Percentiles rank a stretch among this genome's conserved stretches.
Conservation (phyloP, 306 rosid genomes). For the Pyrus pyrifolia region DNA sequence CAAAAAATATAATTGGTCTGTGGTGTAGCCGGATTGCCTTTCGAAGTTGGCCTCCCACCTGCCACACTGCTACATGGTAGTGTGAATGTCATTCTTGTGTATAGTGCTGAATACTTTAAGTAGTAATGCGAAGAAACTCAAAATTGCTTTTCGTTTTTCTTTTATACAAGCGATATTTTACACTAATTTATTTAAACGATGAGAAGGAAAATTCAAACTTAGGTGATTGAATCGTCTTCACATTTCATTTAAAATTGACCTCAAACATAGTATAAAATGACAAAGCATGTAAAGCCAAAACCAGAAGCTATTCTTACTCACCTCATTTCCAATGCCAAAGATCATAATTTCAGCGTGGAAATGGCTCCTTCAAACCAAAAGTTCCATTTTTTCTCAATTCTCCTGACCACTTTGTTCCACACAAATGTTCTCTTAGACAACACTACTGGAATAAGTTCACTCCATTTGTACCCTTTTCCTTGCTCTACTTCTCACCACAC, state of each 20-base stretch:
- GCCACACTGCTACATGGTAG: not conserved
- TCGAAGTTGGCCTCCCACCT: not conserved
- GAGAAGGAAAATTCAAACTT: no score
- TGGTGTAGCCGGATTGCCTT: not conserved
- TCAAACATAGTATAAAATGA: not conserved
- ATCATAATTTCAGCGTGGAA: not conserved
- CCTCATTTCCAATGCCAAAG: not conserved
- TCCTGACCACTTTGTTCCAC: not conserved
- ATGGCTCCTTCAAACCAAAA: not conserved
- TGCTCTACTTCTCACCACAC: conserved; percentile 1
- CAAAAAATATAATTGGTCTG: not conserved
- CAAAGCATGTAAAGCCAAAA: conserved; percentile 2
- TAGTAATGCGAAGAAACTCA: no score
- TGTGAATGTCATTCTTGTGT: not conserved
- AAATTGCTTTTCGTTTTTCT: no score
- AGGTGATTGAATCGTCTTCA: not conserved
- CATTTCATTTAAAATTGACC: not conserved
- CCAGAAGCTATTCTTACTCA: not conserved
- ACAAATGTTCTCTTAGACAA: not conserved
- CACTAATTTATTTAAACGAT: no score
- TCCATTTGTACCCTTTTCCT: not conserved
- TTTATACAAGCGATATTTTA: no score
- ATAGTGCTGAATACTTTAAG: not conserved
- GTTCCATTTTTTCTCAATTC: not conserved
- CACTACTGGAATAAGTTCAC: not conserved